Evolutionary conservation across 768 basidiomycete species (phyloP).

Genomic region (Xanthoconium stramineum): DNA sequence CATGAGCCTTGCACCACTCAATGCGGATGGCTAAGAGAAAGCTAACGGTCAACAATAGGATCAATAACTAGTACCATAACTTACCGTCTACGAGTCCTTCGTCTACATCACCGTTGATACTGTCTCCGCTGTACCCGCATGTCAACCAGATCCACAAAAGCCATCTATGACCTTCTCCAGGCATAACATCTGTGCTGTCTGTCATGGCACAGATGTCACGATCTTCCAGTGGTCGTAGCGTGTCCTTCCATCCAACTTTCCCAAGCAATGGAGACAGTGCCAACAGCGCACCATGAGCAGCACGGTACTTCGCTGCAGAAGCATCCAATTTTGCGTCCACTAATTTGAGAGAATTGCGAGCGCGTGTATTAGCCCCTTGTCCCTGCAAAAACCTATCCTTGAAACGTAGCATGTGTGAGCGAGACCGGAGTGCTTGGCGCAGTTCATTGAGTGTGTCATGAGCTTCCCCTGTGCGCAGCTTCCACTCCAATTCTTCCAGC

Average conservation of each 20-base stretch:
- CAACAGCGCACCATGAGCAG: not conserved
- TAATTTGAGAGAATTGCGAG: not conserved
- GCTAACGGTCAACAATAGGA: too few species aligned
- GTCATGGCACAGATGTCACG: not conserved
- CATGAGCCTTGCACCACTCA: too few species aligned
- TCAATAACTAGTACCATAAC: too few species aligned
- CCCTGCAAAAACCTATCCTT: not conserved
- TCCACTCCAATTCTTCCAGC: not conserved
- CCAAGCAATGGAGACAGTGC: not conserved
- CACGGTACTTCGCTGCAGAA: not conserved
- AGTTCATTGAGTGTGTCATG: not conserved
- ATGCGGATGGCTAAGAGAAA: not conserved
- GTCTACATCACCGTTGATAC: not conserved
- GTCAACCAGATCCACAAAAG: slow-evolving; percentile 3
- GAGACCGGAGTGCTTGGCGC: not conserved
- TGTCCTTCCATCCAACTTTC: not conserved
- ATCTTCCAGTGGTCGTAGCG: not conserved
- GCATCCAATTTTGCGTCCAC: not conserved
- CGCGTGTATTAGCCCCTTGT: not conserved
- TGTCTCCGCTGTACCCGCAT: not conserved
- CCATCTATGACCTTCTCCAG: not conserved
- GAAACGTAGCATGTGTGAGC: not conserved
- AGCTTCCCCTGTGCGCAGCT: not conserved
- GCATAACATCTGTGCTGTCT: not conserved
- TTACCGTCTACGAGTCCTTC: not conserved